Conservation (phyloP, 2,329 filamentous ascomycete genomes). For the Lachnellula cervina region DNA sequence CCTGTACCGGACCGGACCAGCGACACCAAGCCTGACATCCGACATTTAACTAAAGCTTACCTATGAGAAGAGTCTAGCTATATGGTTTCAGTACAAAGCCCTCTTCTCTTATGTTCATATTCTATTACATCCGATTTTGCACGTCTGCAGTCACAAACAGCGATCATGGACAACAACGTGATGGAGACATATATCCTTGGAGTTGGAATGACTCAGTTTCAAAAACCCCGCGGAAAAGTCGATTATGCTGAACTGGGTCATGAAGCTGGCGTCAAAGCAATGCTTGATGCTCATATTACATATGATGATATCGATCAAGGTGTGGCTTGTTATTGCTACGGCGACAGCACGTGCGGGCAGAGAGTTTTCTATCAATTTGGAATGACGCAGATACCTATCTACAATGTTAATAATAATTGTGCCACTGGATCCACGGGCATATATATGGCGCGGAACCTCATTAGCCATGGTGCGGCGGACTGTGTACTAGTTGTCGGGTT, state of each 20-base stretch:
- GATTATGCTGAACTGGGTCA: constrained; percentile 94
- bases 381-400: constrained; percentile 92
- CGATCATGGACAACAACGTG: too few species aligned
- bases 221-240: constrained; percentile 90
- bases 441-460: constrained; percentile 74
- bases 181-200: constrained; percentile 98
- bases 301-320: constrained; percentile 96
- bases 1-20: too few species aligned
- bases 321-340: constrained; percentile 94
- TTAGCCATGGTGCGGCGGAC: constrained; percentile 75
- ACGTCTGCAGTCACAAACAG: too few species aligned
- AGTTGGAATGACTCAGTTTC: constrained; percentile 99
- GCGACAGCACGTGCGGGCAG: constrained; percentile 91
- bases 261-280: constrained; percentile 64
- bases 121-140: too few species aligned
- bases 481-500: constrained; percentile 91
- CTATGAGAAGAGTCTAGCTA: too few species aligned
- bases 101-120: too few species aligned
- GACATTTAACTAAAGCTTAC: too few species aligned
- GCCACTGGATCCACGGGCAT: constrained; percentile 91
- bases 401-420: constrained; percentile 99
- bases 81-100: too few species aligned
- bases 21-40: too few species aligned
- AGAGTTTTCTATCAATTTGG: constrained; percentile 98
- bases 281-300: constrained; percentile 74